Percentiles rank a stretch among this genome's conserved stretches.
phyloP scores from a whole-genome alignment of 768 basidiomycete genomes.

The Harrya chromipes region DNA sequence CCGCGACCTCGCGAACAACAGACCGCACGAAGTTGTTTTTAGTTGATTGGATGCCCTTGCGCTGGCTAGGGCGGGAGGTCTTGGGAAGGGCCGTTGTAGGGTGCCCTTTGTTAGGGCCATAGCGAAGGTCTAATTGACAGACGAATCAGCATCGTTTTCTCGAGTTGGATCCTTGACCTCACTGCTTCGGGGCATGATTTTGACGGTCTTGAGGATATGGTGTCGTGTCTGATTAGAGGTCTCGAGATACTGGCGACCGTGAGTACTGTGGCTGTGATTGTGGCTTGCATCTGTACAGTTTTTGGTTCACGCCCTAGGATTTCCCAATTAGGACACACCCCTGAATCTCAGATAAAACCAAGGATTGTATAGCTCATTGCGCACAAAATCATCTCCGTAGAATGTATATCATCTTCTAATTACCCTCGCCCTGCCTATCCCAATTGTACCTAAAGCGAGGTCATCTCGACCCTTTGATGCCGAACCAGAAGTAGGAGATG shows the following conservation, averaged over 20 bases:
- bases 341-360: slow-evolving; percentile 1
- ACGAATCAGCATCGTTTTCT: slow-evolving; percentile 5
- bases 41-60: slow-evolving; percentile 87
- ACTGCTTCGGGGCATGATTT: slow-evolving; percentile 78
- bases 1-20: slow-evolving; percentile 94
- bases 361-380: too few relatives aligned
- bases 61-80: slow-evolving; percentile 74
- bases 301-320: slow-evolving; percentile 19
- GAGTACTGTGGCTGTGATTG: slow-evolving; percentile 40
- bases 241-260: slow-evolving; percentile 1
- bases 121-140: slow-evolving; percentile 63
- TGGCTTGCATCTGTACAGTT: slow-evolving; percentile 67
- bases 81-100: slow-evolving; percentile 83
- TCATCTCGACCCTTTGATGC: slow-evolving; percentile 44
- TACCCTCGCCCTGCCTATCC: slow-evolving; percentile 47
- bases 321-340: slow-evolving; percentile 18
- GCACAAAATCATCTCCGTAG: slow-evolving; percentile 7
- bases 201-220: slow-evolving; percentile 49
- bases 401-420: slow-evolving; percentile 42
- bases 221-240: not conserved
- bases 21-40: slow-evolving; percentile 94
- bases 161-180: slow-evolving; percentile 32
- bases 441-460: slow-evolving; percentile 22
- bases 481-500: slow-evolving; percentile 50
- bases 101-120: slow-evolving; percentile 85